A percentile compares a stretch with the other conserved stretches of the same genome.
These are phyloP conservation scores for Cytospora chrysosperma DNA, from an alignment of 2,329 filamentous ascomycete species.

Conservation along the genomic window DNA sequence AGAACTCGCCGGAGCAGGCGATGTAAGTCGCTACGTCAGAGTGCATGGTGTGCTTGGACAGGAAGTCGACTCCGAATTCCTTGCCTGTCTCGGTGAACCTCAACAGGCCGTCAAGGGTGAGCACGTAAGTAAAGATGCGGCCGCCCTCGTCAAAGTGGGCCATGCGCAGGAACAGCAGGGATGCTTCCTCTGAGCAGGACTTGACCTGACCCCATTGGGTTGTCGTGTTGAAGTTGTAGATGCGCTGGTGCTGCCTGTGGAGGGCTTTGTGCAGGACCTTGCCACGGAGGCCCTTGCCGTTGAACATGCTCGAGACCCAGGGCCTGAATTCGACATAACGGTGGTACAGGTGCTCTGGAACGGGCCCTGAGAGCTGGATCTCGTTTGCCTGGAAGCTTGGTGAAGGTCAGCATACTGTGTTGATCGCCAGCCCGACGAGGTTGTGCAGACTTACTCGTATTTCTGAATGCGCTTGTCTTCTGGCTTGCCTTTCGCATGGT, in stretches of 20 bases:
- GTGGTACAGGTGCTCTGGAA: conserved; percentile 79
- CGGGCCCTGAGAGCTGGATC: conserved; percentile 81
- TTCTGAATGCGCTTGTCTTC: conserved; percentile 60
- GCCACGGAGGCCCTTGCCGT: conserved; percentile 71
- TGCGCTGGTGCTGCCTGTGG: conserved; percentile 82
- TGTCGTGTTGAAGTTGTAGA: conserved; percentile 82
- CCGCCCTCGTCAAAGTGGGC: conserved; percentile 84
- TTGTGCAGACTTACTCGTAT: conserved; percentile 64
- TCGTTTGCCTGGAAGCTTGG: conserved; percentile 87
- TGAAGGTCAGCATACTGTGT: neutral
- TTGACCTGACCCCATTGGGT: conserved; percentile 72
- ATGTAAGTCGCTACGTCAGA: conserved; percentile 89
- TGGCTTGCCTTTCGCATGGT: conserved; percentile 40
- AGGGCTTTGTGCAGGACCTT: conserved; percentile 79
- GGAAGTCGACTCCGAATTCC: conserved; percentile 88
- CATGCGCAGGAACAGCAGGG: conserved; percentile 79
- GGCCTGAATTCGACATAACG: conserved; percentile 91
- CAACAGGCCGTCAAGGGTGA: conserved; percentile 82
- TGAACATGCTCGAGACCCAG: conserved; percentile 88
- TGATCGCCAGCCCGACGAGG: neutral
- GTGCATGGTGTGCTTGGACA: conserved; percentile 97
- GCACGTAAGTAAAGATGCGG: conserved; percentile 85
- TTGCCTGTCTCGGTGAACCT: conserved; percentile 95
- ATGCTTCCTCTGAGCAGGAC: conserved; percentile 66
- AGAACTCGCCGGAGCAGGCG: conserved; percentile 90